phyloP scores from a whole-genome alignment of 2,329 filamentous ascomycete genomes.

The Calonectria hongkongensis region DNA sequence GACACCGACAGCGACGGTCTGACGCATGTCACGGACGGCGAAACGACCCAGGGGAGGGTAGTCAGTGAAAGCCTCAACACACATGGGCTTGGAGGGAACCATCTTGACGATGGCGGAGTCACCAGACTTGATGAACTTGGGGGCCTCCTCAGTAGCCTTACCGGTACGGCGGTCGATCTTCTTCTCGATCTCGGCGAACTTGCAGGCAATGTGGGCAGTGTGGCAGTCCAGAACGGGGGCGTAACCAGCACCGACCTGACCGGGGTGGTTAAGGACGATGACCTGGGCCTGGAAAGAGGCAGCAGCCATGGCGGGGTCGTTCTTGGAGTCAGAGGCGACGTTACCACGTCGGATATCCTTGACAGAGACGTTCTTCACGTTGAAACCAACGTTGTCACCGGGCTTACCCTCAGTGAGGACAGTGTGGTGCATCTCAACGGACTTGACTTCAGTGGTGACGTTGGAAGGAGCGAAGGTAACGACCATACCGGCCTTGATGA shows the following conservation, averaged over 20 bases:
- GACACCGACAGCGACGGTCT: conserved; percentile 94
- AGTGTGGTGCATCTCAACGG: conserved; percentile 99
- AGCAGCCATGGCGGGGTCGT: conserved; percentile 92
- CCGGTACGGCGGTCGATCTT: conserved; percentile 99
- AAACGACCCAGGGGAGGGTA: conserved; percentile 99
- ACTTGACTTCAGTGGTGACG: conserved; percentile 99
- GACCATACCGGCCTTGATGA: conserved; percentile 93
- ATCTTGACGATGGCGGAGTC: conserved; percentile 99
- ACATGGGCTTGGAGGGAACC: conserved; percentile 99
- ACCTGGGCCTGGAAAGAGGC: conserved; percentile 99
- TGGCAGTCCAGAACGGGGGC: conserved; percentile 99
- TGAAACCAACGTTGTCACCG: conserved; percentile 99
- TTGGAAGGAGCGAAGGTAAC: conserved; percentile 98
- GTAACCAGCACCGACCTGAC: conserved; percentile 99
- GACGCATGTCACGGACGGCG: conserved; percentile 99
- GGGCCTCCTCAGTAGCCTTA: conserved; percentile 92
- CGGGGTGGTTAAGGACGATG: conserved; percentile 99
- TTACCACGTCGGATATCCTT: conserved; percentile 99
- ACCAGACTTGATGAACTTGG: conserved; percentile 99
- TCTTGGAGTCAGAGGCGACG: conserved; percentile 99
- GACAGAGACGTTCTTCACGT: conserved; percentile 99
- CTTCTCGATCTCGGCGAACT: conserved; percentile 99
- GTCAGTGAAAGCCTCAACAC: conserved; percentile 99
- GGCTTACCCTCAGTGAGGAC: conserved; percentile 95
- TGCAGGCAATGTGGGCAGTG: conserved; percentile 99